Conservation (phyloP, 495 filamentous ascomycete species). For the Aspergillus wentii region DNA sequence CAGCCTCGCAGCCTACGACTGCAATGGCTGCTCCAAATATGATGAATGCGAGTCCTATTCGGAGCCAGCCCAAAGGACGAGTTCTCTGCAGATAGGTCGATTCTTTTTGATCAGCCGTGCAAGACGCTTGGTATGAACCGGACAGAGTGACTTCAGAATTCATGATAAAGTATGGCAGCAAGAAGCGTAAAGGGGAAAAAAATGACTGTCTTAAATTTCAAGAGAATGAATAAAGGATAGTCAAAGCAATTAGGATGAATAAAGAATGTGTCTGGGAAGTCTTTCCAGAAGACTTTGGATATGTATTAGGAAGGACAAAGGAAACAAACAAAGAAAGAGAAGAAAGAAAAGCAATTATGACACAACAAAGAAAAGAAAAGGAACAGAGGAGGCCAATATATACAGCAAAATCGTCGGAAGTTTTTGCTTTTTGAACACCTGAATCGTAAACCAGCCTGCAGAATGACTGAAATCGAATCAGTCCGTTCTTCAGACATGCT, state of each 20-base stretch:
- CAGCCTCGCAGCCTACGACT: constrained; percentile 36
- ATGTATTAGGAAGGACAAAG: not conserved
- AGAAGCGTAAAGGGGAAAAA: constrained; percentile 1
- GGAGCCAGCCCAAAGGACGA: constrained; percentile 30
- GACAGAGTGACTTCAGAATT: constrained; percentile 19
- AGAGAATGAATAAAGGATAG: not conserved
- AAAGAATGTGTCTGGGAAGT: not conserved
- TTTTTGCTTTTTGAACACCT: constrained; percentile 21
- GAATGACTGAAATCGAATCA: too few relatives aligned
- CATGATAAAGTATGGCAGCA: constrained; percentile 14
- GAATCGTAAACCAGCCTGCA: too few relatives aligned
- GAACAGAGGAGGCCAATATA: too few relatives aligned
- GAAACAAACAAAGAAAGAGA: constrained; percentile 4
- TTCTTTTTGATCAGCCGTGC: constrained; percentile 32
- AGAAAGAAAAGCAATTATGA: not conserved
- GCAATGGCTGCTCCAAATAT: constrained; percentile 29
- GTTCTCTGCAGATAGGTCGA: constrained; percentile 32
- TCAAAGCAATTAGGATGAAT: too few relatives aligned
- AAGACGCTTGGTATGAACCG: constrained; percentile 24
- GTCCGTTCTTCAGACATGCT: too few relatives aligned
- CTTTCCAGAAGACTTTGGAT: constrained; percentile 15
- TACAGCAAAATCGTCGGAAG: constrained; percentile 1
- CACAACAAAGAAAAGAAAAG: not conserved
- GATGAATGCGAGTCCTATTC: constrained; percentile 31
- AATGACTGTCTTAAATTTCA: constrained; percentile 1